phyloP scores from a whole-genome alignment of 2,329 filamentous ascomycete genomes.

The Camptophora hylomeconis region DNA sequence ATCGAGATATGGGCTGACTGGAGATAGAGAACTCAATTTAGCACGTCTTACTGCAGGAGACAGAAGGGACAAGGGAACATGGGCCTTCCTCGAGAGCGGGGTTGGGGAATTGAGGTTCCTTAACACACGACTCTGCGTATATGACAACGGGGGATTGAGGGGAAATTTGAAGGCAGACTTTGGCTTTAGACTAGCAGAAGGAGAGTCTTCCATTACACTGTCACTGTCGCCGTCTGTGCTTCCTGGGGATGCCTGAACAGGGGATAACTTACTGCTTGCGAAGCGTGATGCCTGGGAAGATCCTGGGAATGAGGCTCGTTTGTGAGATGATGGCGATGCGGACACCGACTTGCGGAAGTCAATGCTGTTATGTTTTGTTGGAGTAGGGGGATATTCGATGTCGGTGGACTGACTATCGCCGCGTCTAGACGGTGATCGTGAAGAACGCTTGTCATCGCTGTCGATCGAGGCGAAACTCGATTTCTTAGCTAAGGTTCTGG shows the following conservation, averaged over 20 bases:
- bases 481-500: slow-evolving; percentile 37
- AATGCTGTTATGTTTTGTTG: slow-evolving; percentile 52
- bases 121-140: slow-evolving; percentile 26
- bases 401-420: slow-evolving; percentile 49
- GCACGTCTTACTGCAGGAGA: slow-evolving; percentile 33
- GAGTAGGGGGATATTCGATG: slow-evolving; percentile 76
- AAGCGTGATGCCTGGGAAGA: slow-evolving; percentile 7
- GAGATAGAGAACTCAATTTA: slow-evolving; percentile 39
- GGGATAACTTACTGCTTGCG: slow-evolving; percentile 26
- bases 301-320: slow-evolving; percentile 2
- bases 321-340: slow-evolving; percentile 16
- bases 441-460: slow-evolving; percentile 55
- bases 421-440: slow-evolving; percentile 42
- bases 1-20: slow-evolving; percentile 51
- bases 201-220: slow-evolving; percentile 21
- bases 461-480: slow-evolving; percentile 63
- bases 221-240: slow-evolving; percentile 22
- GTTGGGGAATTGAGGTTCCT: slow-evolving; percentile 28
- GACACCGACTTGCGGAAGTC: slow-evolving; percentile 9
- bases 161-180: slow-evolving; percentile 22
- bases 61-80: slow-evolving; percentile 13
- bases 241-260: slow-evolving; percentile 18
- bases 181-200: slow-evolving; percentile 19
- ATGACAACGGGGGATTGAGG: slow-evolving; percentile 21
- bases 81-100: slow-evolving; percentile 27